A percentile compares a stretch with the other conserved stretches of the same genome.
phyloP scores from a whole-genome alignment of 306 rosid species.

The Alnus glutinosa region DNA sequence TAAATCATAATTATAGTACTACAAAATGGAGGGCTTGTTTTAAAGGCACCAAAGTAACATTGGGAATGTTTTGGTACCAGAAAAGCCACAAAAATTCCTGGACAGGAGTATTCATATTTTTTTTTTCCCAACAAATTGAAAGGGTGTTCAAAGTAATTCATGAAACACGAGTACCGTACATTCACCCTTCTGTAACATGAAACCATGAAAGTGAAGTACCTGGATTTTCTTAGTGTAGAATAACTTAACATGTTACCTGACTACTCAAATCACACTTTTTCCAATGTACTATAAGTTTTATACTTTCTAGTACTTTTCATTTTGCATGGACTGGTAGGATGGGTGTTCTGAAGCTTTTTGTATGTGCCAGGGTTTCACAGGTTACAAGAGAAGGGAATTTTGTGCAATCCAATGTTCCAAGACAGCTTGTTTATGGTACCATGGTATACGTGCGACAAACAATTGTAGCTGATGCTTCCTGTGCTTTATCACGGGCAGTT shows the following conservation, averaged over 20 bases:
- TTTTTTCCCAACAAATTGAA: background rate
- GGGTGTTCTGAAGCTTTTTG: constrained; percentile 26
- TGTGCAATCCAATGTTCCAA: constrained; percentile 78
- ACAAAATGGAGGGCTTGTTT: background rate
- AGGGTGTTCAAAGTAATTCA: background rate
- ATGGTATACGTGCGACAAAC: constrained; percentile 88
- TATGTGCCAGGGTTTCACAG: constrained; percentile 73
- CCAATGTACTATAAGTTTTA: constrained; percentile 1
- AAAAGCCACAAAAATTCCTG: background rate
- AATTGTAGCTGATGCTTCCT: constrained; percentile 86
- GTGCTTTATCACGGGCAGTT: constrained; percentile 89
- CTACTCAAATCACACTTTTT: background rate
- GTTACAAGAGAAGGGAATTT: constrained; percentile 92
- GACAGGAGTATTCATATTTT: background rate
- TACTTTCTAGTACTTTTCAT: constrained; percentile 6
- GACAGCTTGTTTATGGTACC: constrained; percentile 89
- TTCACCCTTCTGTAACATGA: background rate
- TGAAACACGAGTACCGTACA: background rate
- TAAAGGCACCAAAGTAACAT: constrained; percentile 5
- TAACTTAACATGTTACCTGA: background rate
- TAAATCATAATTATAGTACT: background rate
- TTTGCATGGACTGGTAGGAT: constrained; percentile 8
- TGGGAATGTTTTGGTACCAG: background rate
- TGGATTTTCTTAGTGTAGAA: background rate
- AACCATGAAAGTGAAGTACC: background rate